Evolutionary conservation across 805 yeast species (phyloP), one percentile per base, ranked within the genome.

Genomic region (Wickerhamomyces hampshirensis): DNA sequence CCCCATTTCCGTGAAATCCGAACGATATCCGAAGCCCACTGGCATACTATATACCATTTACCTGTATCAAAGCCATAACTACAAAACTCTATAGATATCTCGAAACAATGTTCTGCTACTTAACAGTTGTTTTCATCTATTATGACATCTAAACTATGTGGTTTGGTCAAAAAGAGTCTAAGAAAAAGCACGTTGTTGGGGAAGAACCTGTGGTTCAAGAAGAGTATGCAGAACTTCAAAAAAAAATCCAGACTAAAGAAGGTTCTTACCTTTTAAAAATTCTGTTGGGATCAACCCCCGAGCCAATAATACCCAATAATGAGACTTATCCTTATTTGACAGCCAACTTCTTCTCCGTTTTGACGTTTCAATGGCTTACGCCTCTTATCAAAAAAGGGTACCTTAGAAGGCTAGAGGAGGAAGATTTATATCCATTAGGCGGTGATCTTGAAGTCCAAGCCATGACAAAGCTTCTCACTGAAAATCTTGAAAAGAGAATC

Each of bases 321-420:
- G 37, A 43, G 11, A 11, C 26, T 2, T 54, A 53, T 23, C 59
- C 59, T 1, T 33, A 31, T 13, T 27, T 34, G 9, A 42, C 42
- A 1, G 56, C 56, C 4, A 53, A 43, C 21, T 11, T 36, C 8
- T 33, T 47, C 16, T 44, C 51, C 4, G 12, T 23, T 5, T 10
- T 53, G 11, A 42, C 48, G 1, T 53, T 55, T 35, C 26, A 26
- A 1, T 55, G 58, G 57, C 47, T 45, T 6, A 10, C 30, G 9
- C 49, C 49, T n/a, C 30, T 53, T 19, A 48, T 53, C 26, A 50
- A 47, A 35, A 42, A 40, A 12, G 89, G 88, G 0, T 82, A 81
- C 55, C 66, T 73, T 41, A 64, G 89, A 47, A 76, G 84, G 10
- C 51, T 82, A 18, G 71, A 68, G 33, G 71, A 74, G 1, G 69